A percentile compares a stretch with the other conserved stretches of the same genome.
These are phyloP conservation scores for Lignosus rhinocerotis DNA, from an alignment of 1,284 basidiomycete genomes.

Conservation along the genomic window DNA sequence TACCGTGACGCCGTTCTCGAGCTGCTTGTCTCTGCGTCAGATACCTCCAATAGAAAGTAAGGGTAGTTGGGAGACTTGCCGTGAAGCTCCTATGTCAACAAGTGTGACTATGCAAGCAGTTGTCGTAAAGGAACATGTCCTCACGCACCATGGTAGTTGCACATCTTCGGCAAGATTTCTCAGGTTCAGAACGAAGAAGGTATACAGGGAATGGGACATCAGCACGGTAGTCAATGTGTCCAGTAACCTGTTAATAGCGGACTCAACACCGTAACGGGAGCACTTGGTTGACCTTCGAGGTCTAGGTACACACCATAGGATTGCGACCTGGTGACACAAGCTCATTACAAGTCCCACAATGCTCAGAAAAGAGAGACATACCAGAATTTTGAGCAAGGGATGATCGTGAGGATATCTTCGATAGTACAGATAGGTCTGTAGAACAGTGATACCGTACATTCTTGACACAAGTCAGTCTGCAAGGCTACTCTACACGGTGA, in stretches of 20 bases:
- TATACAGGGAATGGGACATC: background rate
- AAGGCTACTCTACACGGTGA: too few species aligned
- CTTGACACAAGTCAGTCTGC: background rate
- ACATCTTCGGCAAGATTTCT: background rate
- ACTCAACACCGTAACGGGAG: background rate
- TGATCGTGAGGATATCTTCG: slow-evolving; percentile 1
- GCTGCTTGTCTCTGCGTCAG: background rate
- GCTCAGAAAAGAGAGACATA: background rate
- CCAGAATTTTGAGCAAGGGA: background rate
- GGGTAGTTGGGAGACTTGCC: background rate
- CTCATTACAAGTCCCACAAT: background rate
- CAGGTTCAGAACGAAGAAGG: background rate
- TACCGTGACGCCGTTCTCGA: background rate
- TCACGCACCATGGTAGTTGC: background rate
- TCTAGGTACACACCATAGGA: background rate
- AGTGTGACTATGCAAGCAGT: background rate
- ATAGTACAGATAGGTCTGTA: slow-evolving; percentile 8
- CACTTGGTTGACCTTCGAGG: background rate
- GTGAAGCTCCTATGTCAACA: background rate
- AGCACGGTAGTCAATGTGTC: background rate
- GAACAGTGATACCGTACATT: slow-evolving; percentile 8
- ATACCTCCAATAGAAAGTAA: background rate
- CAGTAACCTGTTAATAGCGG: background rate
- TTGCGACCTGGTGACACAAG: background rate
- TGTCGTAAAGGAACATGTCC: background rate